Evolutionary conservation across 768 basidiomycete species (phyloP).

Genomic region (Kwoniella pini): DNA sequence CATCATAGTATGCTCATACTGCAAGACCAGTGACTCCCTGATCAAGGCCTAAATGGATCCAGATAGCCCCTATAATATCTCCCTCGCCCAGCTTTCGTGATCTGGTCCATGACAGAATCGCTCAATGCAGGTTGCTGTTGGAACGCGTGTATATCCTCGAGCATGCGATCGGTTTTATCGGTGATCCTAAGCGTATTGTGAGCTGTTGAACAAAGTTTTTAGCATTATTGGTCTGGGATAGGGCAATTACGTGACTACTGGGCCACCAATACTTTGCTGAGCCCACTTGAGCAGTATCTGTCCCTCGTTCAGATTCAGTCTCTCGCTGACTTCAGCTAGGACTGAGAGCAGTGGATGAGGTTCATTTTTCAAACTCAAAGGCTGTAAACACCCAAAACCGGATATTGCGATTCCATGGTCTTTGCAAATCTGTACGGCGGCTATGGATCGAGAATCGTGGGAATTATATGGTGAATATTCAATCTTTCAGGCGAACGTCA

Average conservation of each 20-base stretch:
- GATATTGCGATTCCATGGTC: slow-evolving; percentile 46
- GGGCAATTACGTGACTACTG: slow-evolving; percentile 34
- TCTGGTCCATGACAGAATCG: not conserved
- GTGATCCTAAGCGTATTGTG: too few relatives aligned
- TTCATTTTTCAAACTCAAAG: slow-evolving; percentile 28
- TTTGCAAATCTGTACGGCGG: slow-evolving; percentile 44
- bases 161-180: not conserved
- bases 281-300: slow-evolving; percentile 46
- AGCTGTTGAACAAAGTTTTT: too few relatives aligned
- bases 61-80: slow-evolving; percentile 3
- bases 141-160: not conserved
- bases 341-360: slow-evolving; percentile 28
- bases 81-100: not conserved
- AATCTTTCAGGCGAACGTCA: slow-evolving; percentile 41
- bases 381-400: slow-evolving; percentile 41
- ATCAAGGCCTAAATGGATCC: not conserved
- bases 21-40: too few relatives aligned
- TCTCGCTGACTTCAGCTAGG: slow-evolving; percentile 22
- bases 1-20: too few relatives aligned
- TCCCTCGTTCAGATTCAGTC: slow-evolving; percentile 26
- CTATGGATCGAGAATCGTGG: slow-evolving; percentile 16
- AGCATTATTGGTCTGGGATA: not conserved
- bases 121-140: not conserved
- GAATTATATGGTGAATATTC: slow-evolving; percentile 55
- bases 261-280: slow-evolving; percentile 30